Conservation (phyloP, 2,329 filamentous ascomycete species). For the Chrysosporium queenslandicum region DNA sequence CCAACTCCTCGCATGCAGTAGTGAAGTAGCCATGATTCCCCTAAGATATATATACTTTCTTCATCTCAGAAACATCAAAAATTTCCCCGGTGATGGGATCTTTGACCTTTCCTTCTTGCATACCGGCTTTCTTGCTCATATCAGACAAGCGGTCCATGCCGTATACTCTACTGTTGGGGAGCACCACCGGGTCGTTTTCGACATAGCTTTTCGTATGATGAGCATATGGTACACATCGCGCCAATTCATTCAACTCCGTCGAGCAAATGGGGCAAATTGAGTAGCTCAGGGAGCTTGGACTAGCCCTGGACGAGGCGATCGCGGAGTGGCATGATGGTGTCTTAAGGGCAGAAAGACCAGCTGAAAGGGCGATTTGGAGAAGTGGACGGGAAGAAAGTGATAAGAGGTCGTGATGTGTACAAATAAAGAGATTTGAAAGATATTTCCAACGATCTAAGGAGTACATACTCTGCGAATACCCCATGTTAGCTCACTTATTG, state of each 20-base stretch:
- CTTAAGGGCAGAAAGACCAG: constrained; percentile 87
- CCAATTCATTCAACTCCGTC: constrained; percentile 85
- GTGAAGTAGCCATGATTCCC: background rate
- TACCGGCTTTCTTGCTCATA: constrained; percentile 63
- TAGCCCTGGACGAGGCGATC: constrained; percentile 47
- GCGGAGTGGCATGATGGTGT: constrained; percentile 82
- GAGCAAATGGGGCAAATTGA: constrained; percentile 92
- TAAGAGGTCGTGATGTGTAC: constrained; percentile 77
- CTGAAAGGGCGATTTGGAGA: constrained; percentile 80
- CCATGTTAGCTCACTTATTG: background rate
- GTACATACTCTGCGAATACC: constrained; percentile 55
- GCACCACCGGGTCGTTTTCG: constrained; percentile 71
- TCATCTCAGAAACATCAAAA: constrained; percentile 52
- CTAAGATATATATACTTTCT: constrained; percentile 86
- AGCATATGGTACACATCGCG: constrained; percentile 80
- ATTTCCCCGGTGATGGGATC: constrained; percentile 68
- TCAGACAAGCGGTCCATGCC: constrained; percentile 62
- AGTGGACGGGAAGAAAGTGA: constrained; percentile 72
- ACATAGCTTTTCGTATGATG: constrained; percentile 92
- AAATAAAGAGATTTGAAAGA: constrained; percentile 70
- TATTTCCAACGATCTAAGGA: constrained; percentile 60
- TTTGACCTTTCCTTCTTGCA: constrained; percentile 56
- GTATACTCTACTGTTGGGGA: constrained; percentile 83
- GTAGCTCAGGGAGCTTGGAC: constrained; percentile 48
- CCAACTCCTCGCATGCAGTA: background rate